phyloP scores from a whole-genome alignment of 768 basidiomycete genomes.

The Auricularia cornea region DNA sequence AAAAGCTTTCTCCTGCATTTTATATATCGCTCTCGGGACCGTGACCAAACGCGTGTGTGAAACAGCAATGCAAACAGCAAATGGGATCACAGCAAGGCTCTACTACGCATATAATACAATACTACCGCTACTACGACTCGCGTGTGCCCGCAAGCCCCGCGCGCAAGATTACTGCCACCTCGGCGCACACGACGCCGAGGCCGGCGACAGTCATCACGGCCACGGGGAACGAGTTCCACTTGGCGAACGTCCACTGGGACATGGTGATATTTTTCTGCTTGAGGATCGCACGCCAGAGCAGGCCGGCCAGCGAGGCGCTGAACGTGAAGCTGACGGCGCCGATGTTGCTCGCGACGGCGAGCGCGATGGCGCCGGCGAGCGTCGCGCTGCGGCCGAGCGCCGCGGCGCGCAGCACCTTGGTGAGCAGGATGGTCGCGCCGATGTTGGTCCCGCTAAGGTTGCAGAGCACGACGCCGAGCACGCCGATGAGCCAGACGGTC shows the following conservation, averaged over 20 bases:
- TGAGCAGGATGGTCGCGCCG: slow-evolving; percentile 82
- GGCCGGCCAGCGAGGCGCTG: slow-evolving; percentile 77
- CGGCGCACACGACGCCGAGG: slow-evolving; percentile 62
- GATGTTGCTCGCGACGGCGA: slow-evolving; percentile 82
- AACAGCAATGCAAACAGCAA: background rate
- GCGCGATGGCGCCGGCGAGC: slow-evolving; percentile 50
- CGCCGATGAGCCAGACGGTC: slow-evolving; percentile 58
- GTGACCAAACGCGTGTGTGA: background rate
- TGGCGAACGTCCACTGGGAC: slow-evolving; percentile 53
- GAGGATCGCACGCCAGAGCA: slow-evolving; percentile 75
- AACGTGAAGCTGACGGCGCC: slow-evolving; percentile 89
- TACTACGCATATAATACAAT: background rate
- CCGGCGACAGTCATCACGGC: slow-evolving; percentile 57
- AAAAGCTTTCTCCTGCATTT: background rate
- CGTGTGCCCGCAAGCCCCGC: background rate
- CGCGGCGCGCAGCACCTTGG: slow-evolving; percentile 58
- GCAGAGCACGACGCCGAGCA: slow-evolving; percentile 66
- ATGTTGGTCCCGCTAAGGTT: slow-evolving; percentile 84
- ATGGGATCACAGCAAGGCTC: background rate
- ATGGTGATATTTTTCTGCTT: slow-evolving; percentile 62
- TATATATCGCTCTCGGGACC: background rate
- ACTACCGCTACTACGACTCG: background rate
- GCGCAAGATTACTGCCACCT: slow-evolving; percentile 45
- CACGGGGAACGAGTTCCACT: slow-evolving; percentile 63
- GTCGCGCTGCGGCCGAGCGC: slow-evolving; percentile 24